Evolutionary conservation across 2,329 filamentous ascomycete species (phyloP).

Genomic region (Apiospora pterosperma): DNA sequence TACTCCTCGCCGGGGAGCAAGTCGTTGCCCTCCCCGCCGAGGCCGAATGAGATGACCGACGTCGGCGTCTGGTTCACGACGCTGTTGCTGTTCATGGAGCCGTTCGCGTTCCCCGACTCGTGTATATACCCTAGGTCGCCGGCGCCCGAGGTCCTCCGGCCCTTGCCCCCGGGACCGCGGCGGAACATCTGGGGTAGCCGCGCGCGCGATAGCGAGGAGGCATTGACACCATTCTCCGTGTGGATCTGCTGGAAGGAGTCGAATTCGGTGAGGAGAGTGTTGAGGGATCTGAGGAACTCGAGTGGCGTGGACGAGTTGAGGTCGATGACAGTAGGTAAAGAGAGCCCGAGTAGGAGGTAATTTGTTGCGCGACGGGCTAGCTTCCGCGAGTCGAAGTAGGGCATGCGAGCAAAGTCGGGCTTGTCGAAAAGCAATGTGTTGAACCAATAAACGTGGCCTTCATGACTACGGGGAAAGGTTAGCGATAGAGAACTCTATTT

Average conservation of each 20-base stretch:
- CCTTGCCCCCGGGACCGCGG: conserved; percentile 57
- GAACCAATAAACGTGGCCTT: conserved; percentile 96
- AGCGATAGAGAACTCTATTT: not conserved
- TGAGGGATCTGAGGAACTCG: conserved; percentile 85
- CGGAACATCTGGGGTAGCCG: conserved; percentile 84
- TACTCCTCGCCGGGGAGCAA: conserved; percentile 83
- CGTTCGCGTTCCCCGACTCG: conserved; percentile 16
- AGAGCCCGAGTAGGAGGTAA: conserved; percentile 88
- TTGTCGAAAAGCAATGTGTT: conserved; percentile 93
- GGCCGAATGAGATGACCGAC: conserved; percentile 50
- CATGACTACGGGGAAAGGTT: conserved; percentile 58
- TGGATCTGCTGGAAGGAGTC: conserved; percentile 90
- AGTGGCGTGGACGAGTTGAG: conserved; percentile 74
- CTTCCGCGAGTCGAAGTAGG: conserved; percentile 81
- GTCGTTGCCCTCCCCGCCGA: conserved; percentile 58
- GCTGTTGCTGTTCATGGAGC: conserved; percentile 13
- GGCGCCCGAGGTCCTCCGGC: conserved; percentile 50
- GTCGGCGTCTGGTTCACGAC: conserved; percentile 31
- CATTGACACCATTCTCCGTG: conserved; percentile 67
- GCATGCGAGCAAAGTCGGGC: conserved; percentile 73
- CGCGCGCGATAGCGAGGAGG: conserved; percentile 70
- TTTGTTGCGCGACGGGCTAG: conserved; percentile 88
- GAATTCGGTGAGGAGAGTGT: conserved; percentile 84
- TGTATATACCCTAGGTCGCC: conserved; percentile 29
- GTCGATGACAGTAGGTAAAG: conserved; percentile 84